Evolutionary conservation across 2,329 filamentous ascomycete genomes (phyloP).

Genomic region (Niveomyces coronatus): DNA sequence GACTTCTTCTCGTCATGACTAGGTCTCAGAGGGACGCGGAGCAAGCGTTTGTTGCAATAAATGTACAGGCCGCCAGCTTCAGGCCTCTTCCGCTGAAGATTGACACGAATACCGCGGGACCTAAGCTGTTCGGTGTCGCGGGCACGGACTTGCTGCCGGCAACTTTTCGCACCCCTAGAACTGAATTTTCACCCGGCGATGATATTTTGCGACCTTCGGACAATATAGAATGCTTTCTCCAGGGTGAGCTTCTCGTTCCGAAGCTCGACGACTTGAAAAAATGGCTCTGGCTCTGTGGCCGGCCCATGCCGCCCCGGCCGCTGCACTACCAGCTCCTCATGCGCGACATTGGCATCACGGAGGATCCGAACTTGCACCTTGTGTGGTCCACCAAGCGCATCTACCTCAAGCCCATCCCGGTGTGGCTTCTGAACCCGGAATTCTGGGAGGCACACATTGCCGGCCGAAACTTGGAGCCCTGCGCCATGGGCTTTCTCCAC

Average conservation of each 20-base stretch:
- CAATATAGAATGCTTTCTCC: not conserved
- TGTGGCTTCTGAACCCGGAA: slow-evolving; percentile 25
- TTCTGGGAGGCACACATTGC: slow-evolving; percentile 26
- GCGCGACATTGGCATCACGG: slow-evolving; percentile 26
- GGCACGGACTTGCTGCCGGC: no score
- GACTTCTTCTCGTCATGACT: no score
- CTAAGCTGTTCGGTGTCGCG: no score
- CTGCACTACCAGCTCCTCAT: slow-evolving; percentile 26
- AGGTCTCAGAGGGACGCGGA: no score
- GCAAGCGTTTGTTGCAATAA: no score
- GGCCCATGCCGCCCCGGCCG: slow-evolving; percentile 26
- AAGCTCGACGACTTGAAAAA: slow-evolving; percentile 18
- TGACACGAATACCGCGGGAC: no score
- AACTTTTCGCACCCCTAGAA: no score
- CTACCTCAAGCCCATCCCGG: slow-evolving; percentile 29
- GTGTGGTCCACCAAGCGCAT: slow-evolving; percentile 29
- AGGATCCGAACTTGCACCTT: slow-evolving; percentile 28
- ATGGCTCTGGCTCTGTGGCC: slow-evolving; percentile 22
- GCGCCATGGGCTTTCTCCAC: slow-evolving; percentile 27
- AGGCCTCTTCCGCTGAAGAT: no score
- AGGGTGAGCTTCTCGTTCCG: not conserved
- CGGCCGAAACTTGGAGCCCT: slow-evolving; percentile 7
- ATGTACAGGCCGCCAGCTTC: no score
- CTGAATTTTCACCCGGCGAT: no score
- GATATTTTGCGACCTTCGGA: not conserved